Evolutionary conservation across 2,329 filamentous ascomycete genomes (phyloP).

Genomic region (Pseudogymnoascus sp.): DNA sequence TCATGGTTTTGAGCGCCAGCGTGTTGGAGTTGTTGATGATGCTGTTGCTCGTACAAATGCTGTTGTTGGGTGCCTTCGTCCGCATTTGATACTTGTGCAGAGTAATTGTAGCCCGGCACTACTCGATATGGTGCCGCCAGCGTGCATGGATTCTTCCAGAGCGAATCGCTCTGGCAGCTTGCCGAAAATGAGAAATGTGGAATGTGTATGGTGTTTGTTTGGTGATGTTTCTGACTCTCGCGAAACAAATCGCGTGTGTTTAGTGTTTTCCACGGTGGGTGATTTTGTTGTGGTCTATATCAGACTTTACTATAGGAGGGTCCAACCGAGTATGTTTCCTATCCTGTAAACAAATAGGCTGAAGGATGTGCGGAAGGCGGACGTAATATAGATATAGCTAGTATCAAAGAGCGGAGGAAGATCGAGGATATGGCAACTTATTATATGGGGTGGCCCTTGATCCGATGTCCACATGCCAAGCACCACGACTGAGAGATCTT

Average conservation of each 20-base stretch:
- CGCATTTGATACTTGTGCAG: conserved; percentile 59
- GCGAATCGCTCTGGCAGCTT: conserved; percentile 67
- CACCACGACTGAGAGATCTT: not conserved
- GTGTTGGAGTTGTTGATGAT: conserved; percentile 30
- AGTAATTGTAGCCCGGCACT: conserved; percentile 64
- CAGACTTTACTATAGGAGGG: conserved; percentile 26
- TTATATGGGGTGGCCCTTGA: conserved; percentile 10
- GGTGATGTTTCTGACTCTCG: conserved; percentile 24
- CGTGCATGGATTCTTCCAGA: conserved; percentile 71
- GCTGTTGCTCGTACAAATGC: conserved; percentile 52
- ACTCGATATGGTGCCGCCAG: conserved; percentile 69
- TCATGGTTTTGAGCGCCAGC: conserved; percentile 25
- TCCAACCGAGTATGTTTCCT: conserved; percentile 10
- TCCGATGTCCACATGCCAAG: conserved; percentile 3
- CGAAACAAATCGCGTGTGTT: conserved; percentile 22
- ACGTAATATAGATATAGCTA: conserved; percentile 4
- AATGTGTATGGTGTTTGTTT: conserved; percentile 23
- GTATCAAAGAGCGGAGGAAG: conserved; percentile 4
- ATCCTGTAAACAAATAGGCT: not conserved
- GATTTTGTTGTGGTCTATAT: conserved; percentile 26
- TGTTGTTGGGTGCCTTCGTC: conserved; percentile 57
- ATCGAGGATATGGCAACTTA: conserved; percentile 9
- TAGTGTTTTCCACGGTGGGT: conserved; percentile 25
- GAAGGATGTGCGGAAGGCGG: not conserved
- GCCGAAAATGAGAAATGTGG: conserved; percentile 51